phyloP scores from a whole-genome alignment of 495 filamentous ascomycete species.

The Hypoxylon rickii region DNA sequence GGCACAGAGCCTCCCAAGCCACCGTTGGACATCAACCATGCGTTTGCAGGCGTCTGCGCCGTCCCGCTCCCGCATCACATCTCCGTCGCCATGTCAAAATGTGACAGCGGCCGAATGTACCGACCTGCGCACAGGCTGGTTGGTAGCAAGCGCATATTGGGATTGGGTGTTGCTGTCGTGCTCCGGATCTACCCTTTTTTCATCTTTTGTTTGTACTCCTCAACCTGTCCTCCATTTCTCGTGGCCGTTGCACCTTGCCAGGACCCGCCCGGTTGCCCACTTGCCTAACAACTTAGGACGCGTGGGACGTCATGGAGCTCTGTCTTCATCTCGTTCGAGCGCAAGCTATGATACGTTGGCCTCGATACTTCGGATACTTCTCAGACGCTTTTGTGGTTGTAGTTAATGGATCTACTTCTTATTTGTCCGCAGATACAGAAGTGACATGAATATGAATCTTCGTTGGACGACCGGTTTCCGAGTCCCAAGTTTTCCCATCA shows the following conservation, averaged over 20 bases:
- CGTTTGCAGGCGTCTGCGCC: constrained; percentile 35
- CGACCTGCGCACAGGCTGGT: constrained; percentile 6
- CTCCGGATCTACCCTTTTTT: constrained; percentile 4
- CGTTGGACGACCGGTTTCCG: background rate
- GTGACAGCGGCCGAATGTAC: constrained; percentile 30
- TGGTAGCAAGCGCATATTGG: constrained; percentile 11
- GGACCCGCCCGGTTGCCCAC: constrained; percentile 27
- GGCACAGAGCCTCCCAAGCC: background rate
- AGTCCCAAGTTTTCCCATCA: background rate
- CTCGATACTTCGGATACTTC: constrained; percentile 10
- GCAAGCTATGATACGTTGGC: background rate
- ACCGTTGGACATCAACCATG: constrained; percentile 17
- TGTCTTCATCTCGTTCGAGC: constrained; percentile 15
- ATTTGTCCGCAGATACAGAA: background rate
- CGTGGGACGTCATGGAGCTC: constrained; percentile 28
- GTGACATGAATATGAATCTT: no score
- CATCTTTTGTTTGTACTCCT: constrained; percentile 30
- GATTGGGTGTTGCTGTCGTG: constrained; percentile 21
- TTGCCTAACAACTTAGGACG: constrained; percentile 13
- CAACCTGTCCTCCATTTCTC: constrained; percentile 24
- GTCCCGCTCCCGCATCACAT: constrained; percentile 20
- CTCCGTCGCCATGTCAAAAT: constrained; percentile 25
- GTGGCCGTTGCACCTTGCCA: constrained; percentile 16
- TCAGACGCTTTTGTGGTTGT: constrained; percentile 10
- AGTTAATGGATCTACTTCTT: constrained; percentile 8